These are phyloP conservation scores for Aspergillus aculeatus DNA, from an alignment of 2,329 filamentous ascomycete species.

Conservation along the genomic window DNA sequence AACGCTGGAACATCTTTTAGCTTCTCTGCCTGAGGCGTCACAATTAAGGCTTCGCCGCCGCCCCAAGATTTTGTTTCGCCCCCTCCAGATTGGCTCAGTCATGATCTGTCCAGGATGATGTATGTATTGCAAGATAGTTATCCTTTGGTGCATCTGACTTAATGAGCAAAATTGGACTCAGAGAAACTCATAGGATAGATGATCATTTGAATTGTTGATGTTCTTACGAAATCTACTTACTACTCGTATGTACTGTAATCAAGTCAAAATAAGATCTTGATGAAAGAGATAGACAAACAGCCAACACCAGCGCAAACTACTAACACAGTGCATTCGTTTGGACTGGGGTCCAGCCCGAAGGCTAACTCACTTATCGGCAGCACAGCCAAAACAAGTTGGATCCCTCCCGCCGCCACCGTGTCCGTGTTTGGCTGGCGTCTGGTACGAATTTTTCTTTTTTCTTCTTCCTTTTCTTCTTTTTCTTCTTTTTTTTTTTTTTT, in stretches of 20 bases:
- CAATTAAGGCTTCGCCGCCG: neutral
- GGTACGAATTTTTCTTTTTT: constrained; percentile 7
- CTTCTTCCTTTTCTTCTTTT: neutral
- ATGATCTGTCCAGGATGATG: neutral
- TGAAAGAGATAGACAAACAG: neutral
- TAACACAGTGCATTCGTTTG: neutral
- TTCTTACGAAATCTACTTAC: no score
- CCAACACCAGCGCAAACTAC: neutral
- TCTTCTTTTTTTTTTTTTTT: neutral
- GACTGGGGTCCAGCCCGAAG: neutral
- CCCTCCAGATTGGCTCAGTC: constrained; percentile 11
- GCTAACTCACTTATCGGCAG: neutral
- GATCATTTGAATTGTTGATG: no score
- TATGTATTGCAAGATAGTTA: neutral
- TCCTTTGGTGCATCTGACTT: neutral
- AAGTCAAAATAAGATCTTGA: no score
- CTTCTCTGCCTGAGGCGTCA: constrained; percentile 3
- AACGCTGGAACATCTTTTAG: no score
- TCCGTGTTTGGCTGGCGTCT: neutral
- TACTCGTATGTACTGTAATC: no score
- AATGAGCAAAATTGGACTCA: no score
- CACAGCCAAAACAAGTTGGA: neutral
- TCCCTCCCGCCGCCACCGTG: neutral
- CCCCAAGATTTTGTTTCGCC: constrained; percentile 10
- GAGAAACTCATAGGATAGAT: no score